phyloP scores from a whole-genome alignment of 192 early-diverging fungal genomes.

The Coemansia sp. region DNA sequence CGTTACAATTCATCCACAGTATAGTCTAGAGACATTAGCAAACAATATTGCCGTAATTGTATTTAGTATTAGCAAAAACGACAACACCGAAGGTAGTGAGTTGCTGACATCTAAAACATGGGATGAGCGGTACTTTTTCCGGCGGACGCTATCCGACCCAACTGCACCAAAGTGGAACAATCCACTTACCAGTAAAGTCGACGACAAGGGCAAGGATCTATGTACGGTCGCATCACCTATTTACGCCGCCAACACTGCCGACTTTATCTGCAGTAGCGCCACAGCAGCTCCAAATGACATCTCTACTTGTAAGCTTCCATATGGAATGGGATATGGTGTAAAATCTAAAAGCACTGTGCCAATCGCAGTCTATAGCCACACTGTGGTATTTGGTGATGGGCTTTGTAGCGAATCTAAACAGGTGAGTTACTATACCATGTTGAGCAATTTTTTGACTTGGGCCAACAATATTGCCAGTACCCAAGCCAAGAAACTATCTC shows the following conservation, averaged over 20 bases:
- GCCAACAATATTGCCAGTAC: background rate
- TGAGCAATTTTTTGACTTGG: conserved; percentile 40
- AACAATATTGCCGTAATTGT: conserved; percentile 41
- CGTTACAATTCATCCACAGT: conserved; percentile 23
- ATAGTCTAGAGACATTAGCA: conserved; percentile 20
- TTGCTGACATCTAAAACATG: conserved; percentile 9
- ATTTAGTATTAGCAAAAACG: conserved; percentile 8
- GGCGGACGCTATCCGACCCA: conserved; percentile 15
- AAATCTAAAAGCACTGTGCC: conserved; percentile 13
- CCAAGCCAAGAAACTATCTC: background rate
- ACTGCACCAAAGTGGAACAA: conserved; percentile 15
- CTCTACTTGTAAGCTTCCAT: conserved; percentile 28
- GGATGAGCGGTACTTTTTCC: conserved; percentile 17
- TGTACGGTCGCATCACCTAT: conserved; percentile 27
- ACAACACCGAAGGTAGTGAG: background rate
- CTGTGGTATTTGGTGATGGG: conserved; percentile 33
- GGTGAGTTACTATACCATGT: conserved; percentile 30
- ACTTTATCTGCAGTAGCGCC: conserved; percentile 26
- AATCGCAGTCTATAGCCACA: conserved; percentile 41
- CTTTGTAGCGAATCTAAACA: conserved; percentile 24
- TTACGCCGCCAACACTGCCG: conserved; percentile 28
- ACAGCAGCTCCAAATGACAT: background rate
- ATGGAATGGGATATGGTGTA: conserved; percentile 31
- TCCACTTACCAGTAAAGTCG: conserved; percentile 1
- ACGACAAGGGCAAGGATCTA: conserved; percentile 7